phyloP scores from a whole-genome alignment of 345 rosid species.

The Acer campestre region DNA sequence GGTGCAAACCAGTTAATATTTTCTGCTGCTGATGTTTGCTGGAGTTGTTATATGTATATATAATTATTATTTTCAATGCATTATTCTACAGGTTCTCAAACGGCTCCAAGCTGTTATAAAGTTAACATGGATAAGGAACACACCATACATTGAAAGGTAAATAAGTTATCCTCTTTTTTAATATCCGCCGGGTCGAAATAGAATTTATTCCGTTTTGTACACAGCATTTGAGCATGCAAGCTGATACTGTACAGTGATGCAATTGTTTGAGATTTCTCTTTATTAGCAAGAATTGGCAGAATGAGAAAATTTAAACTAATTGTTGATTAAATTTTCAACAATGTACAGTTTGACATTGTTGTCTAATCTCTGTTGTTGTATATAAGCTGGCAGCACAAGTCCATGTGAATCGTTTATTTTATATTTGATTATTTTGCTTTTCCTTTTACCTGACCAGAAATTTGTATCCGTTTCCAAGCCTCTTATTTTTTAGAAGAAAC shows the following conservation, averaged over 20 bases:
- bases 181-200: not conserved
- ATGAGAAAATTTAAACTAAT: no score
- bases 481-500: not conserved
- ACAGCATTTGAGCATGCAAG: not conserved
- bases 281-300: not conserved
- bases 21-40: not conserved
- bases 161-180: not conserved
- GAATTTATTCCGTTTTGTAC: not conserved
- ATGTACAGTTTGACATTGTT: not conserved
- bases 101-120: conserved; percentile 51
- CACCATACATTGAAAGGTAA: conserved; percentile 69
- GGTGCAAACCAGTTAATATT: not conserved
- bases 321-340: not conserved
- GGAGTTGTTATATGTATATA: not conserved
- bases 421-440: no score
- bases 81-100: conserved; percentile 71
- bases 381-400: no score
- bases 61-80: not conserved
- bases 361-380: not conserved
- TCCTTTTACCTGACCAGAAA: no score
- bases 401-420: no score
- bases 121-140: conserved; percentile 88
- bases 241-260: not conserved
- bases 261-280: not conserved
- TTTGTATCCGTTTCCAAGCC: no score